Base-by-base conservation (phyloP, 1,139 yeast genomes). In the Eremothecium sinecaudum region DNA sequence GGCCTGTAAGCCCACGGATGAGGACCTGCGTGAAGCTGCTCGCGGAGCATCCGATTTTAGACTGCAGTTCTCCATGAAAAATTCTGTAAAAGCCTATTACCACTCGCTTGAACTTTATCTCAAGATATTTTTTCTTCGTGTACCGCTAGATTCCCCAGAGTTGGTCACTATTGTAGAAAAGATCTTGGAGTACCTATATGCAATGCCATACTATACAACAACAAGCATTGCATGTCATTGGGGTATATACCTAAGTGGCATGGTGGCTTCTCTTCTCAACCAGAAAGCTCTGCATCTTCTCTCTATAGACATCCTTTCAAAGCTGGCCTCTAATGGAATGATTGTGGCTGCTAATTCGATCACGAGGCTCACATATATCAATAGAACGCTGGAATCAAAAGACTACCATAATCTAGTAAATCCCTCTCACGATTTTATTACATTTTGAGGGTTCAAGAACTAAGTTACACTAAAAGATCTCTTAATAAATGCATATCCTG, bases 211-310 rank as follows among this genome's bases (percentile, higher is more conserved):
- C 22, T 21, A 18, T 8, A 22, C 24, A 25, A 22, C 35, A 4
- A 28, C 32, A 2, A 32, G 35, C 8, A 25, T 29, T 2, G 32
- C 32, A 23, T 39, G 41, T 17, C 39, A 41, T 23, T 41, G 41
- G 41, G 31, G 43, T 2, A 31, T 41, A n/a, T 34, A 33, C 33
- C 20, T 33, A 11, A 33, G 37, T 29, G 42, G 38, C 6, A 11
- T 37, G 9, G 14, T 28, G 4, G 17, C 43, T 2, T 15, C 38
- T 7, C 12, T 37, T 12, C 18, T 39, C 13, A 19, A 26, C 12
- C 25, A 35, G 10, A 18, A 37, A 11, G 32, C 33, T 24, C 15
- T 39, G 16, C 21, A 24, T 17, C 10, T 14, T 13, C 41, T 39
- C 14, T 41, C 31, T 23, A 20, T 33, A 15, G 25, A 34, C 4